Conservation (phyloP, 2,329 filamentous ascomycete species). For the Didymella keratinophila region DNA sequence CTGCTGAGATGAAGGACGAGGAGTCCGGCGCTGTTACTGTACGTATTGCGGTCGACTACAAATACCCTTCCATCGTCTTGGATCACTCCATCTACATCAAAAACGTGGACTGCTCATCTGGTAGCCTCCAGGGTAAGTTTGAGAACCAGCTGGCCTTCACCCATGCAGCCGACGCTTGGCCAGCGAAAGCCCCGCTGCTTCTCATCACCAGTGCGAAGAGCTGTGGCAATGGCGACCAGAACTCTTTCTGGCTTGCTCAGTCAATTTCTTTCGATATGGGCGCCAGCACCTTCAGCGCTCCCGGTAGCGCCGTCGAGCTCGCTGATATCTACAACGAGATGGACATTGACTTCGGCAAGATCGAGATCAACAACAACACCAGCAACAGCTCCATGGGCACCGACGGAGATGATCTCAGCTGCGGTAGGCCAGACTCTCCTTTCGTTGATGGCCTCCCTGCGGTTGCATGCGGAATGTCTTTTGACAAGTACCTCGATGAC, state of each 20-base stretch:
- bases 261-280: constrained; percentile 6
- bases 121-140: constrained; percentile 18
- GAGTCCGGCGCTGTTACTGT: constrained; percentile 18
- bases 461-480: constrained; percentile 17
- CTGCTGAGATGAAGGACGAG: constrained; percentile 13
- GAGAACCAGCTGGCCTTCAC: constrained; percentile 15
- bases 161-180: constrained; percentile 17
- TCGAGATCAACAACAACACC: constrained; percentile 14
- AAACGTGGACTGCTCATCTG: constrained; percentile 8
- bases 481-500: constrained; percentile 13
- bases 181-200: constrained; percentile 14
- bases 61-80: constrained; percentile 15
- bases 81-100: constrained; percentile 19
- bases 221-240: constrained; percentile 18
- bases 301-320: constrained; percentile 7
- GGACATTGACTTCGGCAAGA: constrained; percentile 21
- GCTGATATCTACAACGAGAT: constrained; percentile 16
- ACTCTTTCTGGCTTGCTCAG: constrained; percentile 19
- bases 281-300: constrained; percentile 17
- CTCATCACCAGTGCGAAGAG: constrained; percentile 17
- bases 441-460: constrained; percentile 16
- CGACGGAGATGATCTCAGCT: constrained; percentile 8
- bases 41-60: constrained; percentile 16
- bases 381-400: constrained; percentile 3
- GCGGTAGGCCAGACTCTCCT: constrained; percentile 15